Evolutionary conservation across 1,139 yeast genomes (phyloP), one percentile per base, ranked within the genome.

Genomic region (Hanseniaspora gamundiae): DNA sequence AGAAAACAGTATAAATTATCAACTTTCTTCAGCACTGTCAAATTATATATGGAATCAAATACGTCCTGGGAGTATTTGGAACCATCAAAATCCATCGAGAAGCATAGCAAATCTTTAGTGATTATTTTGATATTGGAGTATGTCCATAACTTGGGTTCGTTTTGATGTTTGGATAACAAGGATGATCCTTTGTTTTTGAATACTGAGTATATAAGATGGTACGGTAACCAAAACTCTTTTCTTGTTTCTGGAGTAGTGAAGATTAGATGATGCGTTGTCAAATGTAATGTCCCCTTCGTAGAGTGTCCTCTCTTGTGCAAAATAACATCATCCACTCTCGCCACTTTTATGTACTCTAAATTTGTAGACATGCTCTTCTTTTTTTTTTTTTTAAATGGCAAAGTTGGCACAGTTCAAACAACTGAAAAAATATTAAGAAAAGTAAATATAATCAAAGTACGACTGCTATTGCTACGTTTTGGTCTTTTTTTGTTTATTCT

Each of bases 201-300:
- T 2, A 84, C 78, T 45, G 72, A 67, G 40, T 78, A 82, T 40
- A 88, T 80, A 52, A 88, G 76, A 0, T 97, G 97, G 61, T 88
- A 91, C 48, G 95, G 83, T 30, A 87, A 73, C 98, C 98, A 91
- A 20, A 86, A 74, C 58, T 91, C 97, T 48, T 79, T 66, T 31
- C 67, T 64, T 27, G 60, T 61, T 44, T 49, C 52, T n/a, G 50
- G 51, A 42, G 51, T 69, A 45, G 73, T 74, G 61, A 88, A 88
- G 21, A 91, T 91, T 56, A 91, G 68, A 65, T 91, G 98, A 60
- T 81, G 88, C 1, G 88, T 76, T 1, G 95, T 84, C 45, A 91
- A 65, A 50, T 84, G 83, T 35, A 91, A 66, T 5, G 80, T 73
- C 1, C 97, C 98, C 8, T 63, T 62, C 28, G 74, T 66, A 39